Evolutionary conservation across 495 filamentous ascomycete genomes (phyloP), one percentile per base, ranked within the genome.

Genomic region (Penicillium atrosanguineum): DNA sequence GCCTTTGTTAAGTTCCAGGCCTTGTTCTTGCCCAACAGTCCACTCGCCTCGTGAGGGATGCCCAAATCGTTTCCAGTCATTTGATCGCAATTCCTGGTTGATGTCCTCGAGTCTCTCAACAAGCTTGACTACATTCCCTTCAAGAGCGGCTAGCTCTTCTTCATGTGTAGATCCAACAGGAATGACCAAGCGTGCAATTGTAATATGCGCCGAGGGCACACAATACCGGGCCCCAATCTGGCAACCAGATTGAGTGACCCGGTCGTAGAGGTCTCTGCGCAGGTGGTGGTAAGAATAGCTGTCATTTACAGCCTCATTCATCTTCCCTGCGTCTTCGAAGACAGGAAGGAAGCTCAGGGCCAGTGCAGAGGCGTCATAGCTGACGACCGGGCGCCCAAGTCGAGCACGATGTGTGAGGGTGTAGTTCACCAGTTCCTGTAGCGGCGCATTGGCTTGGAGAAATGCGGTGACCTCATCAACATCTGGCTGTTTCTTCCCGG

Each of bases 261-360:
- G 68, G 16, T 76, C 74, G 64, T 83, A 91, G 14, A 95, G 67
- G 68, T 96, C 89, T 3, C 87, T 76, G 1, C 93, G 83, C 6
- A 97, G 83, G 68, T 97, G 92, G 60, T 96, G 93, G 68, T 95
- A 97, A 3, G 88, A 90, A 68, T 90, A 97, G 0, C 25, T 36
- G 54, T 90, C 86, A 7, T 77, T 31, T 7, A 12, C 71, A 15
- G 66, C 62, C 0, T 44, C 19, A 47, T 52, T 21, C 55, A 36
- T 44, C 12, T 41, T 46, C 62, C 56, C 59, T 6, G 59, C 65
- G 63, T 86, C 83, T 15, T 78, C 83, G 2, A 84, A 79, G 0
- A 87, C 88, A 0, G 93, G 92, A 1, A 96, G 67, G 68, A 95
- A 96, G 11, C 86, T 90, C 28, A 97, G 69, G 12, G 94, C 93